Base-by-base conservation (phyloP, 148 eudicot genomes). In the Camellia granthamiana region DNA sequence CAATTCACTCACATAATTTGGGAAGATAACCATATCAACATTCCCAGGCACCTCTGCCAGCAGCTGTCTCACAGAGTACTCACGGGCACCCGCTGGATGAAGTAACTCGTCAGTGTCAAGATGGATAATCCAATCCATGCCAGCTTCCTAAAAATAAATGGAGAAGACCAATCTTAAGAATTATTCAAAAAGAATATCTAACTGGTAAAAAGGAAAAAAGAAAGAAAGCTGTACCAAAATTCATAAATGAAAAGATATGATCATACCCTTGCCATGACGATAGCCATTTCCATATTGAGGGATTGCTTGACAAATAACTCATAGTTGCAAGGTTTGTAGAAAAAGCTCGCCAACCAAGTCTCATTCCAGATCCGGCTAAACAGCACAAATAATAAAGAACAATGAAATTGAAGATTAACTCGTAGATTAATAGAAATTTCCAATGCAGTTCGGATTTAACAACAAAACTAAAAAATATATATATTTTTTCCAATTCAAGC, bases 71-170 rank as follows among this genome's bases (percentile, higher is more conserved):
- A 90, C 73, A 67, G 96, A 92, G 82, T 94, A 92, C 65, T 87
- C 89, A 77, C 71, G 81, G 67, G 90, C 84, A 18, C 96, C 98
- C 12, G 87, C 94, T 77, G 96, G 98, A 85, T 94, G 93, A 75
- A 92, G 71, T 71, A 94, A 89, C 87, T 94, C 96, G 75, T 94
- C 98, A 21, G 96, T 94, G 88, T 94, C 98, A 3, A 92, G 90
- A 85, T 94, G 98, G 86, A 94, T 85, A 60, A 94, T 94, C 96
- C 94, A 94, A 41, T 92, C 94, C 94, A 92, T 87, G 75, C 91
- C 89, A 62, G 90, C 85, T 74, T 92, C 90, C 94, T 93, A 73
- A 58, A 76, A 80, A 69, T 62, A 66, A 77, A 82, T 58, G 38
- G 11, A 70, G 43, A 79, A 43, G 54, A 10, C 41, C 30, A 65